phyloP scores from a whole-genome alignment of 2,329 filamentous ascomycete genomes.

The Colletotrichum higginsianum region DNA sequence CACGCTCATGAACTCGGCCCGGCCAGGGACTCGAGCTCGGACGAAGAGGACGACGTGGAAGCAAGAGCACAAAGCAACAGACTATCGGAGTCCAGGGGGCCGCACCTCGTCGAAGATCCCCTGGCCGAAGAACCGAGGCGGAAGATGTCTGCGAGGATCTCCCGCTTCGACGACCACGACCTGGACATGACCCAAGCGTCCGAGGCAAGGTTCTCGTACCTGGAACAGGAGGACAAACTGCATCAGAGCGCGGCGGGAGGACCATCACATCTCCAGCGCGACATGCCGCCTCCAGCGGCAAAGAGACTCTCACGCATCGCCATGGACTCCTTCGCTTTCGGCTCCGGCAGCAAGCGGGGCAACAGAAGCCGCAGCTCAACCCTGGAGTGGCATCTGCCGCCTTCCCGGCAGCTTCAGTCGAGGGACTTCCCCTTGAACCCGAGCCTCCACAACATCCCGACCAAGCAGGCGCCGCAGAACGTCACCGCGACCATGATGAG shows the following conservation, averaged over 20 bases:
- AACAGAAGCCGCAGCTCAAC: conserved; percentile 24
- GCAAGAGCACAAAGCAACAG: neutral
- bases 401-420: conserved; percentile 6
- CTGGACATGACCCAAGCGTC: conserved; percentile 38
- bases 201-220: conserved; percentile 37
- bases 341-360: neutral
- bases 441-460: conserved; percentile 14
- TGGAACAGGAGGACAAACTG: conserved; percentile 38
- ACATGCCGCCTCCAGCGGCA: conserved; percentile 24
- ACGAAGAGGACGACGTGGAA: conserved; percentile 5
- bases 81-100: neutral
- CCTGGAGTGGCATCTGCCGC: conserved; percentile 18
- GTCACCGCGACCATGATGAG: conserved; percentile 38
- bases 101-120: conserved; percentile 7
- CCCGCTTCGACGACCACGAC: conserved; percentile 30
- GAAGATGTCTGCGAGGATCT: conserved; percentile 37
- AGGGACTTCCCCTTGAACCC: conserved; percentile 33
- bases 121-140: conserved; percentile 10
- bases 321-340: neutral
- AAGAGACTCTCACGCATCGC: conserved; percentile 13
- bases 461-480: conserved; percentile 3
- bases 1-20: neutral
- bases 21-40: neutral
- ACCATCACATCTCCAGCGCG: conserved; percentile 11
- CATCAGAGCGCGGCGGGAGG: conserved; percentile 24